A percentile compares a stretch with the other conserved stretches of the same genome.
phyloP scores from a whole-genome alignment of 179 eudicot genomes.

The Silene noctiflora region DNA sequence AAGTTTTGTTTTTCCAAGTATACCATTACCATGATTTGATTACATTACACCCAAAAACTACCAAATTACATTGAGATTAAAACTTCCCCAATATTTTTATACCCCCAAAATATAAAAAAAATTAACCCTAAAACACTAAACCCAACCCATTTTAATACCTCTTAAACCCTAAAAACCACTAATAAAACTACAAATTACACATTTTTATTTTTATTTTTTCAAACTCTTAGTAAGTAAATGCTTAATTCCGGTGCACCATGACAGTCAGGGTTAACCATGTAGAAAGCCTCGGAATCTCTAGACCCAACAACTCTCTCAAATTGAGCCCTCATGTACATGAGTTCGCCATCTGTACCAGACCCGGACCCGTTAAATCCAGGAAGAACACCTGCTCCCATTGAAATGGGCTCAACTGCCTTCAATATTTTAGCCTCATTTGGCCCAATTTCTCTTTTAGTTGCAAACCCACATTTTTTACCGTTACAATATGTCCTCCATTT shows the following conservation, averaged over 20 bases:
- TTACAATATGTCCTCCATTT: conserved; percentile 62
- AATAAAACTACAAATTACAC: conserved; percentile 12
- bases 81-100: conserved; percentile 26
- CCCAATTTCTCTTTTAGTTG: conserved; percentile 52
- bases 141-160: not conserved
- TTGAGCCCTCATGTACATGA: conserved; percentile 75
- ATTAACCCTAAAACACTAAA: not conserved
- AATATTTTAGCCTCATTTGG: conserved; percentile 55
- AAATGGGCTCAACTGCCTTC: conserved; percentile 69
- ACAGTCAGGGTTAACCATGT: conserved; percentile 69
- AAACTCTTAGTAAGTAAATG: conserved; percentile 62
- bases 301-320: conserved; percentile 78
- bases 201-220: not conserved
- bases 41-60: conserved; percentile 33
- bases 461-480: conserved; percentile 65
- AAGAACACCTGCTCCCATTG: conserved; percentile 81
- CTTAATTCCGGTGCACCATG: conserved; percentile 78
- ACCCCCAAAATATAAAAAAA: conserved; percentile 20
- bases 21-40: conserved; percentile 22
- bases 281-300: conserved; percentile 72
- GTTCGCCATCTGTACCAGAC: conserved; percentile 42
- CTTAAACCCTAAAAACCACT: conserved; percentile 13
- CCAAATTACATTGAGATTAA: conserved; percentile 19
- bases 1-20: conserved; percentile 22
- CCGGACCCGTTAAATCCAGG: conserved; percentile 51